Percentiles rank a stretch among this genome's conserved stretches.
phyloP scores from a whole-genome alignment of 768 basidiomycete species.

The Lentinula boryana region DNA sequence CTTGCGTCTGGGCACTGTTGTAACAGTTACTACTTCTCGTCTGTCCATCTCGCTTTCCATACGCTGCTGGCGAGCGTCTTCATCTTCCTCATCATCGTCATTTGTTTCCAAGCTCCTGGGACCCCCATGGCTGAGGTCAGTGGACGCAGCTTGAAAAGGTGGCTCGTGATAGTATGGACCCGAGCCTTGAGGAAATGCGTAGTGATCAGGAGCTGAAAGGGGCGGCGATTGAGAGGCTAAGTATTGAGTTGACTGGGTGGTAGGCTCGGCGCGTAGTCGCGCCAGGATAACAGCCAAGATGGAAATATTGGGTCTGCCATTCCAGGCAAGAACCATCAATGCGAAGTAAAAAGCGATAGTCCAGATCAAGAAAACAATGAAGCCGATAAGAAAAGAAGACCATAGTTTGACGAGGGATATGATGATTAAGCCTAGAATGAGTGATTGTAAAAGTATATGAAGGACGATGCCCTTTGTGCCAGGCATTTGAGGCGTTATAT shows the following conservation, averaged over 20 bases:
- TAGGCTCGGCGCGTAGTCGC: slow-evolving; percentile 32
- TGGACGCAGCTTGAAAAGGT: slow-evolving; percentile 38
- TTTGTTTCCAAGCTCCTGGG: slow-evolving; percentile 50
- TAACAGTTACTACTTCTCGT: slow-evolving; percentile 80
- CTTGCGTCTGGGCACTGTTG: slow-evolving; percentile 65
- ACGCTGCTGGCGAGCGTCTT: slow-evolving; percentile 62
- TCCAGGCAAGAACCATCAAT: slow-evolving; percentile 52
- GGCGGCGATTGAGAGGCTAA: slow-evolving; percentile 32
- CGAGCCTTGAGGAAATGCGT: slow-evolving; percentile 36
- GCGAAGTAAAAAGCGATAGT: slow-evolving; percentile 48
- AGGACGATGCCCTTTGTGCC: slow-evolving; percentile 29
- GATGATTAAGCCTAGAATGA: slow-evolving; percentile 53
- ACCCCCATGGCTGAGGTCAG: slow-evolving; percentile 37
- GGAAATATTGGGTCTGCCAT: slow-evolving; percentile 51
- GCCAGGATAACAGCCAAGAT: slow-evolving; percentile 43
- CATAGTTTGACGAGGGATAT: slow-evolving; percentile 56
- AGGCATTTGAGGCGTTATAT: slow-evolving; percentile 25
- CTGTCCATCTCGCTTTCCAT: slow-evolving; percentile 81
- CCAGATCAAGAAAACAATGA: slow-evolving; percentile 64
- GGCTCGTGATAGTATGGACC: slow-evolving; percentile 71
- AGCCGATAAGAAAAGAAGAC: slow-evolving; percentile 46
- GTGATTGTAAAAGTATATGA: slow-evolving; percentile 49
- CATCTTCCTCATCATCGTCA: slow-evolving; percentile 65
- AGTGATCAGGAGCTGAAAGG: slow-evolving; percentile 29
- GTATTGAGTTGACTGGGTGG: slow-evolving; percentile 18